A percentile compares a stretch with the other conserved stretches of the same genome.
These are phyloP conservation scores for Excoecaria cochinchinensis DNA, from an alignment of 345 rosid species.

Conservation along the genomic window DNA sequence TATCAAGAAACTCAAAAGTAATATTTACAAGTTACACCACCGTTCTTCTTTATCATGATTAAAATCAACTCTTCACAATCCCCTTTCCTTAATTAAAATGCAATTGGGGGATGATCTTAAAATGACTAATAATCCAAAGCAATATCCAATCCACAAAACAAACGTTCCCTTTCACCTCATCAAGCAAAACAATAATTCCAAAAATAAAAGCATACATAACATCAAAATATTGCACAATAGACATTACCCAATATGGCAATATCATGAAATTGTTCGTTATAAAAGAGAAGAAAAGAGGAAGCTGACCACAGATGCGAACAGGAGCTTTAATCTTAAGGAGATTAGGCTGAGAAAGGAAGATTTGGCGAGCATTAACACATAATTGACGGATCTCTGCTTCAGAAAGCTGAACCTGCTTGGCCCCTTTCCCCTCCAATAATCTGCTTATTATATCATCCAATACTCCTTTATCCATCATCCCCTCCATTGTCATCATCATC, in stretches of 20 bases:
- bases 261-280: neutral
- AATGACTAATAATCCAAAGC: neutral
- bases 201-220: neutral
- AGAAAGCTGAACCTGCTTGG: conserved; percentile 92
- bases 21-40: neutral
- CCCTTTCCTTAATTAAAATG: neutral
- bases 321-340: conserved; percentile 88
- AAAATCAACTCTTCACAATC: conserved; percentile 5
- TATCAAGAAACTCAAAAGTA: neutral
- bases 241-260: neutral
- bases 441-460: conserved; percentile 95
- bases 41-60: neutral
- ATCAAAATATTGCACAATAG: conserved; percentile 1
- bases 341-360: conserved; percentile 79
- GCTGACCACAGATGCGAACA: conserved; percentile 80
- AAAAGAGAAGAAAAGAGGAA: conserved; percentile 10
- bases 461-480: conserved; percentile 64
- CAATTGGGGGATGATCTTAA: neutral
- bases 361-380: conserved; percentile 90
- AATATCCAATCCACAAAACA: conserved; percentile 15
- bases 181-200: neutral
- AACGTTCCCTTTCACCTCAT: neutral
- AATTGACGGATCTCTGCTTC: conserved; percentile 99
- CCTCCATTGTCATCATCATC: conserved; percentile 45
- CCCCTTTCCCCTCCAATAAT: conserved; percentile 86